Percentiles rank a stretch among this genome's conserved stretches.
phyloP scores from a whole-genome alignment of 345 rosid genomes.

The Pugionium cornutum region DNA sequence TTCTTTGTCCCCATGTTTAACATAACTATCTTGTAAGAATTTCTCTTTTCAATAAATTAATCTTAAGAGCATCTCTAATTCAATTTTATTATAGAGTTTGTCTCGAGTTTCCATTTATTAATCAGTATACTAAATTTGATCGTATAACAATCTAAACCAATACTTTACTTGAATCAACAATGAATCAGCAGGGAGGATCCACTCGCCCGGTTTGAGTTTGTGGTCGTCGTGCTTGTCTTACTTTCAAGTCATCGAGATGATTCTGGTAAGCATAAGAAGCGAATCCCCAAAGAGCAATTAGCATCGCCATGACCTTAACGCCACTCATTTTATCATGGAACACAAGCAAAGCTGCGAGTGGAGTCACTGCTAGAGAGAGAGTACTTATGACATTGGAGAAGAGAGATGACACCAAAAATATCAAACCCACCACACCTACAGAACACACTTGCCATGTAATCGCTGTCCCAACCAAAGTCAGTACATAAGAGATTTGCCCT shows the following conservation, averaged over 20 bases:
- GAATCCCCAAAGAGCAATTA: slow-evolving; percentile 49
- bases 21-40: slow-evolving; percentile 16
- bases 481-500: slow-evolving; percentile 41
- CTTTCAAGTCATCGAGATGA: slow-evolving; percentile 45
- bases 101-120: no score
- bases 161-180: not conserved
- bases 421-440: slow-evolving; percentile 46
- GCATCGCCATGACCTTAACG: slow-evolving; percentile 43
- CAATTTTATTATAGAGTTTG: no score
- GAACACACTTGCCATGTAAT: slow-evolving; percentile 48
- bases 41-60: no score
- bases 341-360: slow-evolving; percentile 38
- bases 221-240: slow-evolving; percentile 43
- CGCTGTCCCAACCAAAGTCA: slow-evolving; percentile 46
- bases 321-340: slow-evolving; percentile 45
- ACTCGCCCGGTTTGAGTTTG: not conserved
- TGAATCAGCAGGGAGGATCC: slow-evolving; percentile 19
- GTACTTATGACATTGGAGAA: slow-evolving; percentile 50
- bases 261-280: slow-evolving; percentile 51
- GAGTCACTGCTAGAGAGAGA: slow-evolving; percentile 40
- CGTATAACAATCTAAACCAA: slow-evolving; percentile 1
- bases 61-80: no score
- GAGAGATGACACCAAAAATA: slow-evolving; percentile 45
- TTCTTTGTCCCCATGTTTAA: slow-evolving; percentile 12
- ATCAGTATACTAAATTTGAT: not conserved